Conservation (phyloP, 2,329 filamentous ascomycete species). For the Colletotrichum tofieldiae region DNA sequence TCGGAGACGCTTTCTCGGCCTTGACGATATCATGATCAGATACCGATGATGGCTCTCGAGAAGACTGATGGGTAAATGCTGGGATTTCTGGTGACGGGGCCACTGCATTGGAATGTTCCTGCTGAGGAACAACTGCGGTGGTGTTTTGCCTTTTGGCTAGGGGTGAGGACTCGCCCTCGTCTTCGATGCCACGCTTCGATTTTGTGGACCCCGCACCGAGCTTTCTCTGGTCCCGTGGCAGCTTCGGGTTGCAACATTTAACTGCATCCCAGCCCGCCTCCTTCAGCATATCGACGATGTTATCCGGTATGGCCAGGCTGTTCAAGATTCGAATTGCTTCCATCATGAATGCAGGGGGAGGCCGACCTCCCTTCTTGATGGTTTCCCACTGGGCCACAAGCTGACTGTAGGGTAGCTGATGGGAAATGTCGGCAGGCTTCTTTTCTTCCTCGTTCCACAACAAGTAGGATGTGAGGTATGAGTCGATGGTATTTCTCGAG, state of each 20-base stretch:
- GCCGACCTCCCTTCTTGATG: neutral
- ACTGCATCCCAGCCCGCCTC: conserved; percentile 18
- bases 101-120: neutral
- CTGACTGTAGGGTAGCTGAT: neutral
- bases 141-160: neutral
- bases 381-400: neutral
- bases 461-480: neutral
- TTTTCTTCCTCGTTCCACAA: neutral
- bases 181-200: neutral
- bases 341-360: neutral
- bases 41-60: neutral
- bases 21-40: neutral
- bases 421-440: conserved; percentile 2
- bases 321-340: conserved; percentile 22
- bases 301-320: neutral
- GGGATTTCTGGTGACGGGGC: too few species aligned
- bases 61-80: neutral
- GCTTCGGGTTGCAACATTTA: conserved; percentile 20
- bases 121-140: too few species aligned
- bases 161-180: neutral
- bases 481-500: neutral
- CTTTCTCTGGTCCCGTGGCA: neutral
- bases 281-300: neutral
- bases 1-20: neutral
- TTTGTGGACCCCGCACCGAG: neutral